Conservation (phyloP, 805 yeast species). For the Nakazawaea wyomingensis region DNA sequence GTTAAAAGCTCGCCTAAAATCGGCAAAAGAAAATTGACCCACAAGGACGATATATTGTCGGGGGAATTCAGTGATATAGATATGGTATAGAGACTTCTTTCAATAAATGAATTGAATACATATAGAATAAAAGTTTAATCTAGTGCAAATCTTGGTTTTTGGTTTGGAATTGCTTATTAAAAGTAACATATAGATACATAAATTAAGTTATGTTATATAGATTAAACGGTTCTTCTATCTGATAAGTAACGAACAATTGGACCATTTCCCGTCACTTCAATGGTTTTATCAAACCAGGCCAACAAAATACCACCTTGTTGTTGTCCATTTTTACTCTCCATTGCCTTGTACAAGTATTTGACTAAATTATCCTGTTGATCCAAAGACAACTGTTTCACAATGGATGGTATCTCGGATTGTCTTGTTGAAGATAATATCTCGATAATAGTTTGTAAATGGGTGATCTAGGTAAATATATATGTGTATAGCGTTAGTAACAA, state of each 20-base stretch:
- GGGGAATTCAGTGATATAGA: constrained; percentile 1
- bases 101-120: too few species aligned
- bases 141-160: too few species aligned
- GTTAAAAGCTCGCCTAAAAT: not conserved
- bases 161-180: too few species aligned
- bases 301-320: constrained; percentile 82
- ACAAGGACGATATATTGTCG: not conserved
- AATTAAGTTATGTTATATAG: too few species aligned
- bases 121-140: too few species aligned
- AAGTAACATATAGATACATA: too few species aligned
- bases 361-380: constrained; percentile 74
- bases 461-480: too few species aligned
- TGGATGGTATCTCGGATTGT: constrained; percentile 57
- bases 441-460: constrained; percentile 52
- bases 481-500: too few species aligned
- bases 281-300: constrained; percentile 89
- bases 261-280: constrained; percentile 81
- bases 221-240: constrained; percentile 74
- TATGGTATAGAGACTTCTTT: not conserved
- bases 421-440: constrained; percentile 67
- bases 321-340: constrained; percentile 73
- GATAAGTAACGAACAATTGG: constrained; percentile 81
- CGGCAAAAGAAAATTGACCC: constrained; percentile 1
- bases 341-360: constrained; percentile 81
- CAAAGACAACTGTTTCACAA: constrained; percentile 53